Evolutionary conservation across 768 basidiomycete species (phyloP).

Genomic region (Mycena chlorophos): DNA sequence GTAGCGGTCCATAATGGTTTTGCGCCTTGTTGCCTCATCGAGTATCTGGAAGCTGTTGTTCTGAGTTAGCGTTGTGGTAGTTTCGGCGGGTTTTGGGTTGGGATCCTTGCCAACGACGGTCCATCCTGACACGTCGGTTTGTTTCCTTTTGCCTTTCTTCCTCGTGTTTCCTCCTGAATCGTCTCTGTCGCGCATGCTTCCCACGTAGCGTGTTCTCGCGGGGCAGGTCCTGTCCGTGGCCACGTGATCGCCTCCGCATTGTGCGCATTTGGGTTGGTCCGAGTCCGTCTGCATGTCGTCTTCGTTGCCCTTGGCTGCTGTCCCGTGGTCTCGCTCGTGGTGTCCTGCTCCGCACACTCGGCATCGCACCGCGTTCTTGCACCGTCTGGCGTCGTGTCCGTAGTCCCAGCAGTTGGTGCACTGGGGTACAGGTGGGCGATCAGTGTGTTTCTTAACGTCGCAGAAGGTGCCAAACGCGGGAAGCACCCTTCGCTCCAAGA

Average conservation of each 20-base stretch:
- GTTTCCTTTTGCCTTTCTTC: neutral
- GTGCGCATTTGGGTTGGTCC: neutral
- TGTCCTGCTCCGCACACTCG: neutral
- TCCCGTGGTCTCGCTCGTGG: slow-evolving; percentile 1
- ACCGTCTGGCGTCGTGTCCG: neutral
- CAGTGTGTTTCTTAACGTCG: neutral
- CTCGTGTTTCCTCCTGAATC: neutral
- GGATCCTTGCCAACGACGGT: neutral
- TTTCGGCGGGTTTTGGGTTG: neutral
- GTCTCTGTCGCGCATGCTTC: neutral
- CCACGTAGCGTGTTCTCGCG: neutral
- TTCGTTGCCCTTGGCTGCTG: neutral
- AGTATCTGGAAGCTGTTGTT: neutral
- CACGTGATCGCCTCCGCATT: neutral
- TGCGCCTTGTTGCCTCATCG: neutral
- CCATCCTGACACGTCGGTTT: neutral
- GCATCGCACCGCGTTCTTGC: neutral
- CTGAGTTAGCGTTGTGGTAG: neutral
- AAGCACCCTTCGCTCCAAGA: neutral
- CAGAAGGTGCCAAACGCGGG: neutral
- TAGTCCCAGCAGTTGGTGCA: neutral
- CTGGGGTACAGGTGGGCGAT: neutral
- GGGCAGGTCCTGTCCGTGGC: neutral
- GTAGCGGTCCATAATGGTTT: neutral
- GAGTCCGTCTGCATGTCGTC: neutral